Evolutionary conservation across 129 eudicot species (phyloP).

Genomic region (Sambucus nigra): DNA sequence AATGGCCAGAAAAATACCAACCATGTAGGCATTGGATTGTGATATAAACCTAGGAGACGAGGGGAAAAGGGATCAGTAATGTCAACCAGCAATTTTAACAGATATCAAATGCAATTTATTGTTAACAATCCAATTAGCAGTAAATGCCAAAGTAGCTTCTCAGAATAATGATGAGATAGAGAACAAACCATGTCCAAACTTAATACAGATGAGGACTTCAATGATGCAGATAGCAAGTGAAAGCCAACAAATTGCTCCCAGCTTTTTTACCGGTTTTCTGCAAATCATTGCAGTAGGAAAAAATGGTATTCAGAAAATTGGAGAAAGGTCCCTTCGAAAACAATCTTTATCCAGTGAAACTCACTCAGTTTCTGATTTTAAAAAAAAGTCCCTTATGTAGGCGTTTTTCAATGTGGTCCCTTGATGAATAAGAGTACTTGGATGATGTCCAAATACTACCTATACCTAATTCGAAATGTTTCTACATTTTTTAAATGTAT

Average conservation of each 20-base stretch:
- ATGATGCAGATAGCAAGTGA: conserved; percentile 94
- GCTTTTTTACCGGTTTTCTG: conserved; percentile 87
- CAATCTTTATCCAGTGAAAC: too few relatives aligned
- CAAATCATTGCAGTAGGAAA: conserved; percentile 6
- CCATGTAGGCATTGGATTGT: conserved; percentile 75
- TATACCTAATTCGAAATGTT: too few relatives aligned
- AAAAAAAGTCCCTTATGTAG: not conserved
- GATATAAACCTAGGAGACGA: conserved; percentile 59
- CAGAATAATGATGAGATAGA: conserved; percentile 1
- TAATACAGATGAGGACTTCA: conserved; percentile 88
- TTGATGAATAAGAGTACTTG: too few relatives aligned
- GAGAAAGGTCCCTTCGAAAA: too few relatives aligned
- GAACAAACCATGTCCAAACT: conserved; percentile 86
- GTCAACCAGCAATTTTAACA: too few relatives aligned
- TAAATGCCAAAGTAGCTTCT: too few relatives aligned
- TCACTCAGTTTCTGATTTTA: not conserved
- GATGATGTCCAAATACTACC: too few relatives aligned
- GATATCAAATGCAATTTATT: too few relatives aligned
- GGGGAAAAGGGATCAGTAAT: not conserved
- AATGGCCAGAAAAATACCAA: conserved; percentile 64
- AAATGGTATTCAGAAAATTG: too few relatives aligned
- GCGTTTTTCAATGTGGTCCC: too few relatives aligned
- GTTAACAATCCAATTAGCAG: too few relatives aligned
- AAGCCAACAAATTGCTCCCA: conserved; percentile 97
- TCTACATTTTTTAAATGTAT: too few relatives aligned